These are phyloP conservation scores for Omphalotus olearius DNA, from an alignment of 1,284 basidiomycete genomes.

Conservation along the genomic window DNA sequence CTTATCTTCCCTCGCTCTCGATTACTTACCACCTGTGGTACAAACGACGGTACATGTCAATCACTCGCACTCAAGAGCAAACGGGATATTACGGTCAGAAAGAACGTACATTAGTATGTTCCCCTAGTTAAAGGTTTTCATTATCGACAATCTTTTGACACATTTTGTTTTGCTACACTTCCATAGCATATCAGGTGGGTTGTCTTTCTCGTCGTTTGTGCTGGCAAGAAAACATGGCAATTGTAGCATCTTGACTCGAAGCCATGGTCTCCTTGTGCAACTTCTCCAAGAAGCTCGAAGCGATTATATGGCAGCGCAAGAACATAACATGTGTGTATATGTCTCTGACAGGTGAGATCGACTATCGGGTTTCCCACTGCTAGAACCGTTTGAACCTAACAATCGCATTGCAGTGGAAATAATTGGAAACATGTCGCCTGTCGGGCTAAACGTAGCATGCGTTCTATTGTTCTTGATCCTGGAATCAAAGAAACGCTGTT, in stretches of 20 bases:
- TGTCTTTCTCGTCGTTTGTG: constrained; percentile 5
- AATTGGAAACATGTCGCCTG: constrained; percentile 54
- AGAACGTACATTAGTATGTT: constrained; percentile 27
- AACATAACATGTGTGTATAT: constrained; percentile 52
- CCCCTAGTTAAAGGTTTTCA: no score
- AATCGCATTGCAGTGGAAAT: constrained; percentile 22
- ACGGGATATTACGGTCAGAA: constrained; percentile 28
- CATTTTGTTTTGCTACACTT: no score
- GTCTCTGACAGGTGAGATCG: constrained; percentile 42
- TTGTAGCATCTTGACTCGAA: constrained; percentile 47
- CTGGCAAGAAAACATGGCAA: neutral
- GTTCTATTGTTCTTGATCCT: constrained; percentile 64
- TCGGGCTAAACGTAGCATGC: constrained; percentile 58
- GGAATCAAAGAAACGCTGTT: constrained; percentile 61
- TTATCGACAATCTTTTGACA: no score
- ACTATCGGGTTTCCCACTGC: neutral
- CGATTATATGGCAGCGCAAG: constrained; percentile 44
- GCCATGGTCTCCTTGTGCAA: constrained; percentile 41
- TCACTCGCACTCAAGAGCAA: constrained; percentile 33
- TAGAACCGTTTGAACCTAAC: neutral
- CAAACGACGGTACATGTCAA: constrained; percentile 40
- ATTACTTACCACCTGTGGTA: constrained; percentile 47
- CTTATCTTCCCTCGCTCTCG: constrained; percentile 44
- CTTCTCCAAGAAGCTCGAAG: constrained; percentile 56
- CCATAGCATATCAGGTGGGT: constrained; percentile 30